These are phyloP conservation scores for Platismatia glauca DNA, from an alignment of 495 filamentous ascomycete genomes.

Conservation along the genomic window DNA sequence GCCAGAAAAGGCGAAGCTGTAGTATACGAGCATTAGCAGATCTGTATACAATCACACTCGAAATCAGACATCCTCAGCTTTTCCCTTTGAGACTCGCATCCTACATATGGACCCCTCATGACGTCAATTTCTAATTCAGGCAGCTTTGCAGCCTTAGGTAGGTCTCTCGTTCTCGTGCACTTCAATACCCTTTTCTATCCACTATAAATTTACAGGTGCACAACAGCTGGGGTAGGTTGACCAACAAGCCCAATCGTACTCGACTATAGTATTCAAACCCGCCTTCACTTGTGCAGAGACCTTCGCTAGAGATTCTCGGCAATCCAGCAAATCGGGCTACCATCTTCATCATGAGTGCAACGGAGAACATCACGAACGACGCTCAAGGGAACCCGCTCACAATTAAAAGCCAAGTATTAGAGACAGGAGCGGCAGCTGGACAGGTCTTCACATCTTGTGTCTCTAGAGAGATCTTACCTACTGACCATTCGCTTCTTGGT, in stretches of 20 bases:
- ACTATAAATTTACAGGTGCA: background rate
- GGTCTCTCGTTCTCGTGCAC: too few species aligned
- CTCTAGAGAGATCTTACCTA: background rate
- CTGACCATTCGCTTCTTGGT: background rate
- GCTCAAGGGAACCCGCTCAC: conserved; percentile 44
- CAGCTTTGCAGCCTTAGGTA: background rate
- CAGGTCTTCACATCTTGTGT: conserved; percentile 34
- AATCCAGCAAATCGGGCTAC: background rate
- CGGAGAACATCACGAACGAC: conserved; percentile 27
- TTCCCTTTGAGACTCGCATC: background rate
- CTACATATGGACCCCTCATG: conserved; percentile 15
- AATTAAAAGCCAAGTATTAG: conserved; percentile 51
- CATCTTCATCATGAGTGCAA: conserved; percentile 16
- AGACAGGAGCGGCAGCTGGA: conserved; percentile 52
- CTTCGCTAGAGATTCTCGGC: background rate
- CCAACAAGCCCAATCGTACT: background rate
- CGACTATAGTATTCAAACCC: too few species aligned
- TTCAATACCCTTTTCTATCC: background rate
- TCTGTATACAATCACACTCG: background rate
- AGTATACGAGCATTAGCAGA: background rate
- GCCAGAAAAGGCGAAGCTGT: conserved; percentile 3
- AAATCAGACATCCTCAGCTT: background rate
- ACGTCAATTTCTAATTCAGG: conserved; percentile 13
- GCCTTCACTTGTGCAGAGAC: background rate
- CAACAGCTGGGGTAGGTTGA: background rate